Evolutionary conservation across 1,139 yeast species (phyloP), one percentile per base, ranked within the genome.

Genomic region (Geotrichum restrictum): DNA sequence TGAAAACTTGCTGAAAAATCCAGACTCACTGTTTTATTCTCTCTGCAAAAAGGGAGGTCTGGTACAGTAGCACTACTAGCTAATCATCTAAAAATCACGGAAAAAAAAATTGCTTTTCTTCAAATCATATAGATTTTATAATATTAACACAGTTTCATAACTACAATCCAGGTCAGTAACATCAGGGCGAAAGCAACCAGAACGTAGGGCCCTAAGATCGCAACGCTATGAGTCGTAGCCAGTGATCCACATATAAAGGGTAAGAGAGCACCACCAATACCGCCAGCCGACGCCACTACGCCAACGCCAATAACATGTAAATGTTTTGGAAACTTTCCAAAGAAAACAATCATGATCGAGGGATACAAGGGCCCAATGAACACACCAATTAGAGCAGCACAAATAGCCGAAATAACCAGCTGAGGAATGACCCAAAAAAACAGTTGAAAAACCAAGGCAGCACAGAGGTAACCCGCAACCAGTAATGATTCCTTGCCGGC

Each of bases 331-430:
- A 88, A 67, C 1, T 81, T 71, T 48, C 81, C 80, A 49, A 85
- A 69, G 3, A 88, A 75, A 5, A 85, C 76, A 11, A 85, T 79
- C 52, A 85, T 80, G 0, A 86, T 80, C 8, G 93, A 82, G 0
- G 95, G 93, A 68, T 84, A 88, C 4, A 86, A 72, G 0, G 96
- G 96, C 0, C 96, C 96, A 31, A 85, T 81, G 57, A 79, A 79
- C 33, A 81, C 71, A 0, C 95, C 96, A 41, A 82, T 73, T 10
- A 78, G 42, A 46, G 83, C 80, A 0, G 82, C 80, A 38, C 60
- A 60, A 6, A 69, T 54, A 2, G 71, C 69, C 1, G 68, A 62
- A 8, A 58, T 62, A 3, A 59, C 53, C 24, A 67, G 56, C 36
- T 53, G 55, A 6, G 67, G 64, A 5, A 65, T 60, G 8, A 60